Conservation (phyloP, 208 protist species). For the Leishmania major region DNA sequence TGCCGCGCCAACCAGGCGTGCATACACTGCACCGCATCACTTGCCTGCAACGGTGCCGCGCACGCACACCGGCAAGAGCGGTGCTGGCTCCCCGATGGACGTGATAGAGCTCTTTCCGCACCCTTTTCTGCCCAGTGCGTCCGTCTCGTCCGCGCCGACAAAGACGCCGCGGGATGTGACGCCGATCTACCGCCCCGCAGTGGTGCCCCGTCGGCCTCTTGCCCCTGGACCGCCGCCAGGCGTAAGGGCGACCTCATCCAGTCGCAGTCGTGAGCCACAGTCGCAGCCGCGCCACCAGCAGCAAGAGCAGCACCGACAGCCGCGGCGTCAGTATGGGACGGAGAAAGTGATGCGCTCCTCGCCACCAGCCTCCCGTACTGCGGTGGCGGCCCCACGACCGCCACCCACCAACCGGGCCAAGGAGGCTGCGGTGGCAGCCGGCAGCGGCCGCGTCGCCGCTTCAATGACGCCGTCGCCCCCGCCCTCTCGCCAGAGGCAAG, state of each 20-base stretch:
- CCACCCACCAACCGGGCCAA: neutral
- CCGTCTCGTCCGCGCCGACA: conserved; percentile 3
- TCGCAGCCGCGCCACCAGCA: neutral
- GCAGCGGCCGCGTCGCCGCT: neutral
- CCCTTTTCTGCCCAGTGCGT: conserved; percentile 52
- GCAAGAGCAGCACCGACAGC: neutral
- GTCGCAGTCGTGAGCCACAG: neutral
- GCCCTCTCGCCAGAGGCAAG: neutral
- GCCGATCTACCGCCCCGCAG: conserved; percentile 20
- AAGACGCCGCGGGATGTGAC: conserved; percentile 6
- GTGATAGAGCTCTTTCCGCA: conserved; percentile 74
- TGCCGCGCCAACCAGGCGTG: neutral
- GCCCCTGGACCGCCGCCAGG: neutral
- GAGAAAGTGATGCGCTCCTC: neutral
- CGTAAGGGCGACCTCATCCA: neutral
- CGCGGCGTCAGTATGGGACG: neutral
- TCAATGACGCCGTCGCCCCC: neutral
- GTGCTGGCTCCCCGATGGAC: conserved; percentile 15
- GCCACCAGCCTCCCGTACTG: neutral
- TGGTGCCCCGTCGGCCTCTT: conserved; percentile 4
- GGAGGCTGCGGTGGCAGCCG: neutral
- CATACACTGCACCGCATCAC: neutral
- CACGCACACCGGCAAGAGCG: neutral
- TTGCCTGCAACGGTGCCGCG: neutral
- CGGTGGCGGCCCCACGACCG: neutral